Evolutionary conservation across 768 basidiomycete genomes (phyloP), one percentile per base, ranked within the genome.

Genomic region (Neoboletus subvelutipes): DNA sequence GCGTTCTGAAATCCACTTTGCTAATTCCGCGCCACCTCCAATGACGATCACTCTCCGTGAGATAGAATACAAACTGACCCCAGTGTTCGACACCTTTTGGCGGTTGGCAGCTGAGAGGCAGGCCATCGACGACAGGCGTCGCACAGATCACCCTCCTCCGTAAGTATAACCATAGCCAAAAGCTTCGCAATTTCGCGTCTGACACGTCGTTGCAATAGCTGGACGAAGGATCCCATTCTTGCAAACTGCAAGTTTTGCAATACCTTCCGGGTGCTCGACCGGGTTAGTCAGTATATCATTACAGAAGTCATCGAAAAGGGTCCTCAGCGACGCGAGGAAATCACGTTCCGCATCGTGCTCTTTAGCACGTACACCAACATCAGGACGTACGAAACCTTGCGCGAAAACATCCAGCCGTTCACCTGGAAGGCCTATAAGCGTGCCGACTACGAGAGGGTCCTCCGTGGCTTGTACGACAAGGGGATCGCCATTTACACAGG

Each of bases 321-420:
- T 39, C 75, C 82, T 3, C 84, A 85, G 62, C 71, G 76, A 31
- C 78, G 80, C 22, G 71, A 72, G 15, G 90, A 92, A 68, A 68
- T 89, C 52, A 79, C 82, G 24, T 92, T 92, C 61, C 86, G 90
- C 45, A 79, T 92, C 54, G 61, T 81, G 56, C 76, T 92, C 40
- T 92, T 88, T 77, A 86, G 85, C 64, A 76, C 75, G 13, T 92
- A 87, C 75, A 88, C 85, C 61, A 83, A 73, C 61, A 84, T 87
- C 43, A 81, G 81, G 55, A 92, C 90, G 10, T 92, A 87, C 82
- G 80, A 88, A 67, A 71, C 79, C 18, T 75, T 92, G 28, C 73
- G 74, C 47, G 54, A 69, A 10, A 67, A 79, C 4, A 74, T 90
- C 24, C 82, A 85, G 17, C 76, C 80, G 15, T 76, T 86, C 49